Evolutionary conservation across 495 filamentous ascomycete genomes (phyloP), one percentile per base, ranked within the genome.

Genomic region (Elasticomyces elasticus): DNA sequence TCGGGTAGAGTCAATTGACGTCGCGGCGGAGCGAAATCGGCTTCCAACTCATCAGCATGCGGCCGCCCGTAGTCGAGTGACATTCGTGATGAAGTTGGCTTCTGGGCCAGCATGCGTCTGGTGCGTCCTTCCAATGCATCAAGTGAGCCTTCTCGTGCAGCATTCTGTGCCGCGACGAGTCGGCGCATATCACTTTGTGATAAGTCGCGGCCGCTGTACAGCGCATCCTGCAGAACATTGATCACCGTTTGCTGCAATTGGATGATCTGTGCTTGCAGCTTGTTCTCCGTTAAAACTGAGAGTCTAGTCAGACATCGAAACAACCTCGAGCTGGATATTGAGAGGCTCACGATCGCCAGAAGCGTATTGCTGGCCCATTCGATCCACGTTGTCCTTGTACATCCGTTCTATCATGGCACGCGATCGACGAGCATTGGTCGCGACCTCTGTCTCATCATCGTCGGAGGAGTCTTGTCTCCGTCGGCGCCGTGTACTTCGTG

Each of bases 201-300:
- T 19, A 60, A 45, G 1, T n/a, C 13, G 24, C 66, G 62, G 7
- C 60, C 61, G 49, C 56, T 63, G 43, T 59, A 52, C 33, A 66
- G 55, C 5, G 66, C 66, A 28, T 66, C 64, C 52, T 68, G 62
- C 6, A 68, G 60, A 27, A 68, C 61, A 24, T 60, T 38, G 47
- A 68, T 68, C 38, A 68, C 66, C 27, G 66, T 64, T 45, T 66
- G 64, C 51, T 68, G 64, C 44, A 68, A 60, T 30, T 50, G 30
- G 46, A 68, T 66, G 52, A 68, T 61, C 40, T 66, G 66, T 15
- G 57, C 60, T 51, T 66, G 66, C 31, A 68, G 64, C 38, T 59
- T 56, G 58, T 68, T 68, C 45, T 68, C 60, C 10, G 64, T 63
- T 20, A 63, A 23, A 23, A 60, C 64, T 66, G 52, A 3, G 30